These are phyloP conservation scores for Russula sp. DNA, from an alignment of 768 basidiomycete species.

Conservation along the genomic window DNA sequence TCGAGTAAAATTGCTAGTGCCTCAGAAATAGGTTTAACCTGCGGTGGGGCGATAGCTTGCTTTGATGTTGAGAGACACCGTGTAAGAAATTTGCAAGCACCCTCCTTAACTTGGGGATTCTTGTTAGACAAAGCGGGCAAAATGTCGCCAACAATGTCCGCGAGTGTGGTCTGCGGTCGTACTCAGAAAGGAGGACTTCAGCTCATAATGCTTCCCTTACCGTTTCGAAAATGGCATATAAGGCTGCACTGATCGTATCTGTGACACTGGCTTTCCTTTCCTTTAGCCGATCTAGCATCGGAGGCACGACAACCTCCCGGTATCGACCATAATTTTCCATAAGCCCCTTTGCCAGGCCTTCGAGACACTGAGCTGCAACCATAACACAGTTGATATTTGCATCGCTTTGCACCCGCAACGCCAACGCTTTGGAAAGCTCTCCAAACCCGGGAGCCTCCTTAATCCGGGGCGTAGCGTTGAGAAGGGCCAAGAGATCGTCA, in stretches of 20 bases:
- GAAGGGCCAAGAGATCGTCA: conserved; percentile 67
- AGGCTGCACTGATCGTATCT: conserved; percentile 77
- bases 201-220: conserved; percentile 41
- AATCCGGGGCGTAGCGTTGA: conserved; percentile 67
- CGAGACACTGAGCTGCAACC: conserved; percentile 76
- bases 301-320: conserved; percentile 61
- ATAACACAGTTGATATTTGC: conserved; percentile 96
- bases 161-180: conserved; percentile 54
- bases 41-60: conserved; percentile 58
- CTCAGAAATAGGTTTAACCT: conserved; percentile 79
- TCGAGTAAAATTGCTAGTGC: conserved; percentile 68
- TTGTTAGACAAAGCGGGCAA: conserved; percentile 73
- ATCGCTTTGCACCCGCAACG: conserved; percentile 75
- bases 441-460: conserved; percentile 72
- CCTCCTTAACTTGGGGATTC: conserved; percentile 96
- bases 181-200: conserved; percentile 11
- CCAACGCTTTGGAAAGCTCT: conserved; percentile 70
- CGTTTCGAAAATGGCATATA: conserved; percentile 82
- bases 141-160: conserved; percentile 80
- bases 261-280: conserved; percentile 89
- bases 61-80: conserved; percentile 69
- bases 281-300: conserved; percentile 84
- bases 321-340: conserved; percentile 67
- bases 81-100: conserved; percentile 78
- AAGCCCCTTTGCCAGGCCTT: conserved; percentile 79